Evolutionary conservation across 2,329 filamentous ascomycete species (phyloP), one percentile per base, ranked within the genome.

Genomic region (Stemphylium beticola): DNA sequence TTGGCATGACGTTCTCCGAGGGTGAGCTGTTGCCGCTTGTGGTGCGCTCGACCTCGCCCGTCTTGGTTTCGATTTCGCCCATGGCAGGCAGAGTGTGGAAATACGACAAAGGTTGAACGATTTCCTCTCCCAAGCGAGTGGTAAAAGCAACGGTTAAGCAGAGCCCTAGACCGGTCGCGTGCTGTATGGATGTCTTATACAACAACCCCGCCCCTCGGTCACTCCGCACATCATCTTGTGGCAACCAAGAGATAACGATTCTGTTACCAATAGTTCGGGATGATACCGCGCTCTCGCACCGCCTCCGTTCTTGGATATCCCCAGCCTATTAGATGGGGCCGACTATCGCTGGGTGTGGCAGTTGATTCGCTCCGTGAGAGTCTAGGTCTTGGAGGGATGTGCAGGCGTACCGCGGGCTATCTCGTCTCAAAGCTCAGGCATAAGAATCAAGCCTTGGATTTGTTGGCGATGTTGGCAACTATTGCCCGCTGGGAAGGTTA

Each of bases 381-480:
- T 20, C 40, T 20, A 41, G 15, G 37, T 41, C 39, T 29, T 32
- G 48, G 24, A 17, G 3, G 22, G 7, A 26, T 31, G 18, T 18
- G 26, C 46, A 36, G 29, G 10, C 26, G 14, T 42, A 41, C 15
- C 12, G 22, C 48, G 15, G 10, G 31, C 41, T 36, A 34, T 22
- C 37, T 41, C 22, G 2, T 37, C n/a, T 12, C 44, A 32, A 18
- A 39, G 20, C 45, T 38, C 34, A 17, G 20, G 38, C 26, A 49
- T 22, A 22, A 33, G 20, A 20, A n/a, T 38, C 20, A 29, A 34
- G 53, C 15, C 62, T 64, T 65, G 64, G 62, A 44, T 22, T 10
- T 32, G 39, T 66, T 67, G 64, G 64, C 64, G 49, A 9, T 15
- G 49, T 56, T 64, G 64, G 64, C 53, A 41, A 58, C 51, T 58